phyloP scores from a whole-genome alignment of 2,329 filamentous ascomycete genomes.

The Didymella pomorum region DNA sequence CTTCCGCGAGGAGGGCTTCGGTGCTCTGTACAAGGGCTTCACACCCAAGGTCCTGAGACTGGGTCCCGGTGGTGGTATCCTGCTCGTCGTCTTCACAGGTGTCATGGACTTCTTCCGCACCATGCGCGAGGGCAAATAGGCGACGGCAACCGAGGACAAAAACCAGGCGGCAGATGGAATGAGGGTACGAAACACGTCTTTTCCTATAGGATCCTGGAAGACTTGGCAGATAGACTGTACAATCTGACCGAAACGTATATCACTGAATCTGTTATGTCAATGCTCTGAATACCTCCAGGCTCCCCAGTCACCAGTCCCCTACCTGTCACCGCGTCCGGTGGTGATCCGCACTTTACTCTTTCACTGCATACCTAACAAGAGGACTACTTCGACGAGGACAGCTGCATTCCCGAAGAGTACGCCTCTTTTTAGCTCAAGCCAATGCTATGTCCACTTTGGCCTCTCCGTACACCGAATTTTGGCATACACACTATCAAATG shows the following conservation, averaged over 20 bases:
- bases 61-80: constrained; percentile 75
- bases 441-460: too few species aligned
- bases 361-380: too few species aligned
- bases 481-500: background rate
- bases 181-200: background rate
- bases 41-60: constrained; percentile 88
- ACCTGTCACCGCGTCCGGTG: too few species aligned
- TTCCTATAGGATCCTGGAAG: background rate
- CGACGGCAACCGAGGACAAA: background rate
- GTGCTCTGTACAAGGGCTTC: constrained; percentile 96
- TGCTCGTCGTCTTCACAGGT: constrained; percentile 85
- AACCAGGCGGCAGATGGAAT: background rate
- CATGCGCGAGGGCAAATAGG: constrained; percentile 57
- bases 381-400: too few species aligned
- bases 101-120: constrained; percentile 93
- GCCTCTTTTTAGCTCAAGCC: too few species aligned
- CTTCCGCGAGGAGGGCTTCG: constrained; percentile 90
- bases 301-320: background rate
- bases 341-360: too few species aligned
- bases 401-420: too few species aligned
- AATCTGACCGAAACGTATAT: background rate
- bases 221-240: constrained; percentile 9
- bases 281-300: background rate
- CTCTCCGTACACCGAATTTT: background rate
- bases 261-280: background rate